phyloP scores from a whole-genome alignment of 306 rosid species.

The Malus fusca region DNA sequence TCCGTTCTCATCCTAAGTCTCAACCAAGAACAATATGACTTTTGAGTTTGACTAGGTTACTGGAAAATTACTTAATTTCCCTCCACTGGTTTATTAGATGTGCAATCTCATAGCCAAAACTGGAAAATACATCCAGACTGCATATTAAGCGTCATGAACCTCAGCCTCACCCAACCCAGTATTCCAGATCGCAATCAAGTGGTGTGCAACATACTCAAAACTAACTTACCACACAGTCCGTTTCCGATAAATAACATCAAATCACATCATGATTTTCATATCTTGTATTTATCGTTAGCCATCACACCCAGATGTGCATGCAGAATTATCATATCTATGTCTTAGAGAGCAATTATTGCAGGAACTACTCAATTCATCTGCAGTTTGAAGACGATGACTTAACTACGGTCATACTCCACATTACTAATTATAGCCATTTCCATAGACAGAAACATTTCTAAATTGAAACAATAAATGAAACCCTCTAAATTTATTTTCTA shows the following conservation, averaged over 20 bases:
- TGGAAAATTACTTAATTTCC: too few relatives aligned
- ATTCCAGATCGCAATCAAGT: background rate
- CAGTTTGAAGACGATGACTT: background rate
- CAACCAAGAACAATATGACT: background rate
- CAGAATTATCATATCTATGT: background rate
- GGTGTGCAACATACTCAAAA: background rate
- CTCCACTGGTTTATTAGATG: background rate
- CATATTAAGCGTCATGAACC: background rate
- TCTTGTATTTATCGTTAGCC: background rate
- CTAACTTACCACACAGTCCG: background rate
- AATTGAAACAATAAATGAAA: background rate
- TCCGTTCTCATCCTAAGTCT: background rate
- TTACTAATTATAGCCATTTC: background rate
- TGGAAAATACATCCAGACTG: background rate
- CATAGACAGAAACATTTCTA: background rate
- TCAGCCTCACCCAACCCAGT: background rate
- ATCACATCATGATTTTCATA: background rate
- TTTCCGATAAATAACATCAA: background rate
- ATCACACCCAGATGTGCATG: background rate
- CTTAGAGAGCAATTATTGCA: background rate
- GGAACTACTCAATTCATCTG: background rate
- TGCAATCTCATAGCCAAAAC: background rate
- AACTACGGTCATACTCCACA: background rate
- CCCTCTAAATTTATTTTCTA: background rate
- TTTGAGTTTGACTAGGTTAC: background rate